Percentiles rank a stretch among this genome's conserved stretches.
Conservation (phyloP, 2,329 filamentous ascomycete genomes). For the Capronia americana region DNA sequence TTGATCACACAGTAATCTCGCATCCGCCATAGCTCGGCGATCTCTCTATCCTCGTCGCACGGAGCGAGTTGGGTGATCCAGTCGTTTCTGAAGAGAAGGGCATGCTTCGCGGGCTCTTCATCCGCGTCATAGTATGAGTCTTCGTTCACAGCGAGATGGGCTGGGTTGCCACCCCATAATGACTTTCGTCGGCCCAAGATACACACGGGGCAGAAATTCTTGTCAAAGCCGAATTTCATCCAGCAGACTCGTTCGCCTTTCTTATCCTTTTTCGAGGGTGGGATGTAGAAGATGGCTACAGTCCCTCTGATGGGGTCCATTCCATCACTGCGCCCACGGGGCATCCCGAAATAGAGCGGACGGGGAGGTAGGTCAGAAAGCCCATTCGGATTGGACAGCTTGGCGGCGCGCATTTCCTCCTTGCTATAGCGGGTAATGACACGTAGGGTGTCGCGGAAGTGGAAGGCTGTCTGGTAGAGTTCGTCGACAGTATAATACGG, state of each 20-base stretch:
- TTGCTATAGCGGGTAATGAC: conserved; percentile 16
- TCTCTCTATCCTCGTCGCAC: conserved; percentile 10
- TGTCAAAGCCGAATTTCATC: conserved; percentile 34
- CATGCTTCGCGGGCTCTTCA: conserved; percentile 17
- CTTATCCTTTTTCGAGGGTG: conserved; percentile 18
- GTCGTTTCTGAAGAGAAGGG: conserved; percentile 26
- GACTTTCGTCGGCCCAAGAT: conserved; percentile 29
- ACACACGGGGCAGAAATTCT: conserved; percentile 24
- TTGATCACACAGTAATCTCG: conserved; percentile 24
- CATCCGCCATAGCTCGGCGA: conserved; percentile 19
- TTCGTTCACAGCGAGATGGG: conserved; percentile 23
- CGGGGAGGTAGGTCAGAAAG: conserved; percentile 17
- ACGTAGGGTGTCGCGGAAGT: conserved; percentile 17
- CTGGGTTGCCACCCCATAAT: conserved; percentile 27
- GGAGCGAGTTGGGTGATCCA: conserved; percentile 21
- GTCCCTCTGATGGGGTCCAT: conserved; percentile 22
- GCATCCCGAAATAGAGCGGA: conserved; percentile 24
- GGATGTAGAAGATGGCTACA: conserved; percentile 19
- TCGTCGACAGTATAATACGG: conserved; percentile 22
- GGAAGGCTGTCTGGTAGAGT: conserved; percentile 13
- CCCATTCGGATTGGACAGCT: conserved; percentile 15
- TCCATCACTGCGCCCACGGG: conserved; percentile 6
- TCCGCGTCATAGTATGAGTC: conserved; percentile 28
- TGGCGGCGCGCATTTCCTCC: conserved; percentile 22
- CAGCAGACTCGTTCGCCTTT: conserved; percentile 29